These are phyloP conservation scores for Cordyceps javanica DNA, from an alignment of 2,329 filamentous ascomycete genomes.

Conservation along the genomic window DNA sequence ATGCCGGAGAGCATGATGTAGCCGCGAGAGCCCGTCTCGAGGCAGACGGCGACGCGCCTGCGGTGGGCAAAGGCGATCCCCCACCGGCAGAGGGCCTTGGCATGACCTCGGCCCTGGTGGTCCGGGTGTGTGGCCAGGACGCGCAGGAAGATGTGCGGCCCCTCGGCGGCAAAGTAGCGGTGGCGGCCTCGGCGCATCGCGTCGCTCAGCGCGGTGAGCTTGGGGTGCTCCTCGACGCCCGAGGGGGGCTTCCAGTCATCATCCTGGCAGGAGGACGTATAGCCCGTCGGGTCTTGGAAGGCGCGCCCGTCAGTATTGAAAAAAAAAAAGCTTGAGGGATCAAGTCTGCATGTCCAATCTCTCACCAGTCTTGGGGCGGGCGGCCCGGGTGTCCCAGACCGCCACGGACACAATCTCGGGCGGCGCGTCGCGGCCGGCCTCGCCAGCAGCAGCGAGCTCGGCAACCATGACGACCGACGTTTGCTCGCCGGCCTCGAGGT, in stretches of 20 bases:
- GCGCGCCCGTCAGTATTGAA: no score
- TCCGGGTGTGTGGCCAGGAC: constrained; percentile 15
- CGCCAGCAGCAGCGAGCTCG: constrained; percentile 12
- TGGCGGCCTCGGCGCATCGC: constrained; percentile 1
- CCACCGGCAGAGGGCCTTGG: constrained; percentile 13
- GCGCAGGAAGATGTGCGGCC: constrained; percentile 13
- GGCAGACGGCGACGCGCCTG: constrained; percentile 8
- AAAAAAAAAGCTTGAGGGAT: background rate
- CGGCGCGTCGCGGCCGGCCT: background rate
- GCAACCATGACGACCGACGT: constrained; percentile 12
- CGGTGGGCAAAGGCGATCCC: constrained; percentile 9
- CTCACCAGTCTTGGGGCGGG: background rate
- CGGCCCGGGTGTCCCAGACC: constrained; percentile 15
- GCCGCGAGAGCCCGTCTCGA: constrained; percentile 12
- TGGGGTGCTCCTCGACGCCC: background rate
- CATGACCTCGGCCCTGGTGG: constrained; percentile 15
- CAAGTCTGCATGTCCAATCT: no score
- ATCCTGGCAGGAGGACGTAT: background rate
- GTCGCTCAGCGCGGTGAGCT: background rate
- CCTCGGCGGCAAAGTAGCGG: constrained; percentile 1
- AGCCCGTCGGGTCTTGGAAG: background rate
- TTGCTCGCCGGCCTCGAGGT: background rate
- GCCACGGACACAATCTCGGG: constrained; percentile 12
- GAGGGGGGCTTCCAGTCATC: background rate
- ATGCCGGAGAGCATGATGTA: constrained; percentile 18